phyloP scores from a whole-genome alignment of 495 filamentous ascomycete genomes.

The Tricharina praecox region DNA sequence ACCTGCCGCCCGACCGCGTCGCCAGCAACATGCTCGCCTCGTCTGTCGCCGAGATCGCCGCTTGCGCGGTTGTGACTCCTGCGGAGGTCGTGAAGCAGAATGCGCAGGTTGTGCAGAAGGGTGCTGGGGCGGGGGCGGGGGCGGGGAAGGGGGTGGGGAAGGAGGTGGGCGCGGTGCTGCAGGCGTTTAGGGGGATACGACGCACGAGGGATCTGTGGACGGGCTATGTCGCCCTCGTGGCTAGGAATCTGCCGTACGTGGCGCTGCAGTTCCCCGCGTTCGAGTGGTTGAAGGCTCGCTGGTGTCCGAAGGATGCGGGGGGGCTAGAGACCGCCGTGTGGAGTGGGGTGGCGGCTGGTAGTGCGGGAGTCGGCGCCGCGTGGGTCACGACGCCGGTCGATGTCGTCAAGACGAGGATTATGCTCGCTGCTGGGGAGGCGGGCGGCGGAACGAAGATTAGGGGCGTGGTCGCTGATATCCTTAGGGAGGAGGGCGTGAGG shows the following conservation, averaged over 20 bases:
- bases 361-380: conserved; percentile 52
- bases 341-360: conserved; percentile 51
- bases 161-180: conserved; percentile 27
- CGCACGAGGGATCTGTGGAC: conserved; percentile 40
- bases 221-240: conserved; percentile 63
- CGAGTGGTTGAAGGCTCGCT: conserved; percentile 42
- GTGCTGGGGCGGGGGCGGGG: too few relatives aligned
- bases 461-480: conserved; percentile 43
- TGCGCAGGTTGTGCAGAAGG: conserved; percentile 44
- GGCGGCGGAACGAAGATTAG: conserved; percentile 15
- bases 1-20: conserved; percentile 34
- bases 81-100: conserved; percentile 90
- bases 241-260: conserved; percentile 71
- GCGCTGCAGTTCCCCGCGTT: conserved; percentile 80
- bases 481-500: conserved; percentile 43
- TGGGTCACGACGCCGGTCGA: conserved; percentile 25
- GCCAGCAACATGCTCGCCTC: conserved; percentile 55
- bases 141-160: too few relatives aligned
- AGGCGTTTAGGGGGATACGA: conserved; percentile 30
- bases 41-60: conserved; percentile 56
- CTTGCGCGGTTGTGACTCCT: conserved; percentile 71
- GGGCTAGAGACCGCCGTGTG: conserved; percentile 36
- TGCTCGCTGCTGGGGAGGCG: conserved; percentile 35
- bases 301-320: conserved; percentile 12
- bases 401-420: conserved; percentile 23